Evolutionary conservation across 2,329 filamentous ascomycete genomes (phyloP).

Genomic region (Periconia sp.): DNA sequence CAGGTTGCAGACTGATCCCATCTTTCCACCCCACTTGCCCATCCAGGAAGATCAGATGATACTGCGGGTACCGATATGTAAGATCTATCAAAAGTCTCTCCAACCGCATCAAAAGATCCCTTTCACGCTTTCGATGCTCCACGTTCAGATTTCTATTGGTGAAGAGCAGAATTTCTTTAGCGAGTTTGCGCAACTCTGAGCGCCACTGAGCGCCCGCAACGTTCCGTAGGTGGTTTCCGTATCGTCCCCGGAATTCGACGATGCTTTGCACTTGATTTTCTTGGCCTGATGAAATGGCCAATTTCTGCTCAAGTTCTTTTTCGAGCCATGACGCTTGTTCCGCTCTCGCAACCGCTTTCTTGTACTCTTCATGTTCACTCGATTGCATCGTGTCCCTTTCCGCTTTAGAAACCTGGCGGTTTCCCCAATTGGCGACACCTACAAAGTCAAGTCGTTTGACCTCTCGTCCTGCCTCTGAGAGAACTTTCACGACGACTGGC

Average conservation of each 20-base stretch:
- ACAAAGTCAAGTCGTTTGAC: background rate
- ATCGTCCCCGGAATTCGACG: background rate
- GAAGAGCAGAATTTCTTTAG: background rate
- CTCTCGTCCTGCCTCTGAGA: background rate
- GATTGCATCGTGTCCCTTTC: background rate
- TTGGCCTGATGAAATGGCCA: background rate
- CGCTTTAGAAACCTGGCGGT: background rate
- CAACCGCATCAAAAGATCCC: too few species aligned
- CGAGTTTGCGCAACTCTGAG: constrained; percentile 1
- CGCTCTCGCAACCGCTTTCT: background rate
- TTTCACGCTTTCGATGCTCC: too few species aligned
- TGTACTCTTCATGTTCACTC: background rate
- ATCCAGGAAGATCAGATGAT: background rate
- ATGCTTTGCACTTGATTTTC: background rate
- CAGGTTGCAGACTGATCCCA: background rate
- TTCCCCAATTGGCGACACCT: background rate
- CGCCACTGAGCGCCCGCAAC: constrained; percentile 5
- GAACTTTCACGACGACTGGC: background rate
- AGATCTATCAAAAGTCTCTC: background rate
- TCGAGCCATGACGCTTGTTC: background rate
- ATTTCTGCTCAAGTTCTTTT: background rate
- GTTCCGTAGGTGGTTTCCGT: constrained; percentile 6
- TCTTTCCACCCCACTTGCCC: background rate
- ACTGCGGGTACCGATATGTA: background rate
- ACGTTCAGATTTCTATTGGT: too few species aligned